Evolutionary conservation across 2,329 filamentous ascomycete genomes (phyloP).

Genomic region (Monascus ruber): DNA sequence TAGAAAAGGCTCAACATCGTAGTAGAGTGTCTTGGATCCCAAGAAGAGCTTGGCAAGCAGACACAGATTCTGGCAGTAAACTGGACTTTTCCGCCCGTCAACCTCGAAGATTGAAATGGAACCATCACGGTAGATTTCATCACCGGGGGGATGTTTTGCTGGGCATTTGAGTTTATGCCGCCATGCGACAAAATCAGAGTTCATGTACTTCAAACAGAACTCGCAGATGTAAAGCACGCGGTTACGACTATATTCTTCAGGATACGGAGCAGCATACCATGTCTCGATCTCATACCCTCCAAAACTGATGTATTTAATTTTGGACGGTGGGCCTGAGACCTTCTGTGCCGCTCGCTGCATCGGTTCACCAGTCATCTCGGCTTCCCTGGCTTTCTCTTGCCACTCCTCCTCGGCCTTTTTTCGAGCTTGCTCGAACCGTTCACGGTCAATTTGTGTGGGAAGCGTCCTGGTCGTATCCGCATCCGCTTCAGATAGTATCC

Average conservation of each 20-base stretch:
- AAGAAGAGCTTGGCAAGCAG: constrained; percentile 91
- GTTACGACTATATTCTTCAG: constrained; percentile 95
- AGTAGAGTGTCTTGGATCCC: constrained; percentile 96
- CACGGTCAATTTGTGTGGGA: constrained; percentile 66
- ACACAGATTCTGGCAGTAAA: constrained; percentile 94
- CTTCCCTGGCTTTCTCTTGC: constrained; percentile 54
- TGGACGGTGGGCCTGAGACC: constrained; percentile 73
- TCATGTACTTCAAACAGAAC: constrained; percentile 99
- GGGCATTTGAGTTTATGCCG: constrained; percentile 94
- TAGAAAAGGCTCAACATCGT: constrained; percentile 97
- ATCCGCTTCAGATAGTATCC: constrained; percentile 77
- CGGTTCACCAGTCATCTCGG: constrained; percentile 53
- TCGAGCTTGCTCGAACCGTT: constrained; percentile 79
- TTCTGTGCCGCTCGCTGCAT: constrained; percentile 60
- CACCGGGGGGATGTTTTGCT: constrained; percentile 90
- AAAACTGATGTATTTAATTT: constrained; percentile 98
- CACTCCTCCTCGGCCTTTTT: constrained; percentile 87
- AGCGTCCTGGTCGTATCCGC: constrained; percentile 86
- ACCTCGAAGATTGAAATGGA: constrained; percentile 96
- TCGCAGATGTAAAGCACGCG: constrained; percentile 97
- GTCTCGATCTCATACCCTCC: constrained; percentile 97
- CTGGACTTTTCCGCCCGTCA: constrained; percentile 83
- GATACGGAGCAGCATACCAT: constrained; percentile 97
- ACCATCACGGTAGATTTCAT: constrained; percentile 94
- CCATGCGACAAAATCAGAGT: constrained; percentile 96